These are phyloP conservation scores for Bathelium albidoporum DNA, from an alignment of 495 filamentous ascomycete species.

Conservation along the genomic window DNA sequence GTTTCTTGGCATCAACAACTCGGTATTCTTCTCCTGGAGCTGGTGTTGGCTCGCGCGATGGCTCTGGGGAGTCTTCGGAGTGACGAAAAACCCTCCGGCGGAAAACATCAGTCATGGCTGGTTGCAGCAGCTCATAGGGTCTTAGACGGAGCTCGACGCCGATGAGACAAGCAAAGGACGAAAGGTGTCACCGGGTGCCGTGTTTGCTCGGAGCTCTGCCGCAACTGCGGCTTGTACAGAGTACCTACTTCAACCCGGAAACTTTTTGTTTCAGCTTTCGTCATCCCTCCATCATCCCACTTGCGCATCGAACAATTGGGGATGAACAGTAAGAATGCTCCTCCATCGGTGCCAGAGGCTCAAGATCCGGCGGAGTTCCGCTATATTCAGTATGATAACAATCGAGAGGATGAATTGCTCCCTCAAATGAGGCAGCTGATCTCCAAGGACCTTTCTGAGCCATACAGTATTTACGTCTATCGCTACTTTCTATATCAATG, in stretches of 20 bases:
- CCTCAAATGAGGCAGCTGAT: conserved; percentile 85
- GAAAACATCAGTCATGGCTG: background rate
- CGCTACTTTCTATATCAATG: conserved; percentile 98
- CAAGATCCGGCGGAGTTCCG: conserved; percentile 41
- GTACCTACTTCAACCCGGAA: background rate
- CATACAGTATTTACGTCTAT: conserved; percentile 99
- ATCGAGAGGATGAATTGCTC: conserved; percentile 70
- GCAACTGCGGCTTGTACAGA: background rate
- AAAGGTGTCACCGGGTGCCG: background rate
- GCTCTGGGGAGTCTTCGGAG: conserved; percentile 3
- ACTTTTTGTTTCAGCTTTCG: background rate
- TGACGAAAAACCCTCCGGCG: background rate
- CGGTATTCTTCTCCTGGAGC: conserved; percentile 15
- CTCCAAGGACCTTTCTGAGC: conserved; percentile 93
- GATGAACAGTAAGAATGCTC: conserved; percentile 2
- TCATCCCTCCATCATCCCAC: conserved; percentile 1
- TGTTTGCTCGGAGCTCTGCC: conserved; percentile 1
- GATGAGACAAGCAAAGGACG: background rate
- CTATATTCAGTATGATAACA: conserved; percentile 75
- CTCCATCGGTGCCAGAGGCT: background rate
- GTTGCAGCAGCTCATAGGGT: background rate
- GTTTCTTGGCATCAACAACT: conserved; percentile 26
- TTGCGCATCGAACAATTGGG: background rate
- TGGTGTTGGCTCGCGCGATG: conserved; percentile 20
- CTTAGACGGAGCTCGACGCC: background rate